Percentiles rank a stretch among this genome's conserved stretches.
Conservation (phyloP, 1,139 yeast species). For the Suhomyces ambrosiae region DNA sequence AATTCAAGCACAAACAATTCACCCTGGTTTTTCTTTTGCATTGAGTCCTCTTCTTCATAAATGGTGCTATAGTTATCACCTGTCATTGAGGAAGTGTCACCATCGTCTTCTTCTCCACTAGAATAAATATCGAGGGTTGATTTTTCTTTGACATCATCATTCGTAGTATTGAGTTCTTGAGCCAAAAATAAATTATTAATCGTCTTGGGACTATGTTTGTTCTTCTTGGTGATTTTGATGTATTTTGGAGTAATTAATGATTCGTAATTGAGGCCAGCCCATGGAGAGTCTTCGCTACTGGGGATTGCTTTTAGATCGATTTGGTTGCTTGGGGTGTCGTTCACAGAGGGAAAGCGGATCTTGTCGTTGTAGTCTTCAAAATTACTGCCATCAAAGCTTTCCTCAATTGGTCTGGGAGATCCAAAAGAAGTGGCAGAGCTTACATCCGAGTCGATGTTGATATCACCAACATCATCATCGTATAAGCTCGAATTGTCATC, state of each 20-base stretch:
- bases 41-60: constrained; percentile 10
- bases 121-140: constrained; percentile 3
- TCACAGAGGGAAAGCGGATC: constrained; percentile 10
- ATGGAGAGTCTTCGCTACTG: constrained; percentile 24
- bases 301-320: constrained; percentile 5
- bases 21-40: constrained; percentile 22
- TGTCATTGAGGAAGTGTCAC: constrained; percentile 1
- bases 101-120: constrained; percentile 8
- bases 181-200: constrained; percentile 71
- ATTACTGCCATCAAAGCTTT: constrained; percentile 7
- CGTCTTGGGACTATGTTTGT: constrained; percentile 45
- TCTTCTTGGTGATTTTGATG: constrained; percentile 48
- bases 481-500: constrained; percentile 16
- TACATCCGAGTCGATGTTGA: constrained; percentile 5
- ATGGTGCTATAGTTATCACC: not conserved
- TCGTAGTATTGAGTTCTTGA: constrained; percentile 59
- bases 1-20: constrained; percentile 77
- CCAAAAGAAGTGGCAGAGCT: constrained; percentile 3
- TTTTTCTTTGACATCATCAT: constrained; percentile 1
- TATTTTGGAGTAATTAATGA: constrained; percentile 56
- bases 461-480: constrained; percentile 15
- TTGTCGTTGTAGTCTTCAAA: constrained; percentile 9
- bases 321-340: constrained; percentile 1
- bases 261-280: constrained; percentile 40
- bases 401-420: constrained; percentile 3